Evolutionary conservation across 2,329 filamentous ascomycete genomes (phyloP), one percentile per base, ranked within the genome.

Genomic region (Sphaerulina musiva): DNA sequence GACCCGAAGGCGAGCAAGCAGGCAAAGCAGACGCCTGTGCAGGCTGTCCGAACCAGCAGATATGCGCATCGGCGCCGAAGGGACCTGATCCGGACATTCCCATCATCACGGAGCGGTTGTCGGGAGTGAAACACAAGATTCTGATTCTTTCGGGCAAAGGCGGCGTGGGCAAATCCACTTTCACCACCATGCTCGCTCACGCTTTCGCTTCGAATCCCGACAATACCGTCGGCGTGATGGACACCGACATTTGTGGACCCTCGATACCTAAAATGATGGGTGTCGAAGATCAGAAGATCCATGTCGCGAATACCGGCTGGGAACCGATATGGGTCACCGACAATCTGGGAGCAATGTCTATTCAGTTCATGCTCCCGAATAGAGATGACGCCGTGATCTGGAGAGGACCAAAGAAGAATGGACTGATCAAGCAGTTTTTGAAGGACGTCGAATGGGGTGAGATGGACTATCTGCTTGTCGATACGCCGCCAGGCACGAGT

Each of bases 231-330:
- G 93, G 92, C 17, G 85, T 98, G 64, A 96, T 97, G 89, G 93
- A 98, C 72, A 95, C 93, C 6, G 93, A 98, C 71, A 95, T 98
- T 59, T 96, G 90, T 73, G 93, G 93, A 0, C 93, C 93, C 0
- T 89, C 84, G 60, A 96, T 98, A 65, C 93, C 93, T 17, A 96
- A 96, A 75, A 97, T 98, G 92, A 91, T 98, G 85, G 93, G 93
- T 34, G 92, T 96, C 1, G 91, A 96, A 72, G 76, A 83, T 26
- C 92, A 98, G 74, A 95, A 87, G 1, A 93, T 98, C 49, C 93
- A 98, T 70, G 83, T 95, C 50, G 93, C 85, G 68, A 86, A 82
- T 50, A 82, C 85, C 1, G 93, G 93, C 2, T 96, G 91, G 93
- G 89, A 86, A 67, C 93, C 93, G 0, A 92, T 97, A 11, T 97